Evolutionary conservation across 2,329 filamentous ascomycete genomes (phyloP), one percentile per base, ranked within the genome.

Genomic region (Phialocephala sp.): DNA sequence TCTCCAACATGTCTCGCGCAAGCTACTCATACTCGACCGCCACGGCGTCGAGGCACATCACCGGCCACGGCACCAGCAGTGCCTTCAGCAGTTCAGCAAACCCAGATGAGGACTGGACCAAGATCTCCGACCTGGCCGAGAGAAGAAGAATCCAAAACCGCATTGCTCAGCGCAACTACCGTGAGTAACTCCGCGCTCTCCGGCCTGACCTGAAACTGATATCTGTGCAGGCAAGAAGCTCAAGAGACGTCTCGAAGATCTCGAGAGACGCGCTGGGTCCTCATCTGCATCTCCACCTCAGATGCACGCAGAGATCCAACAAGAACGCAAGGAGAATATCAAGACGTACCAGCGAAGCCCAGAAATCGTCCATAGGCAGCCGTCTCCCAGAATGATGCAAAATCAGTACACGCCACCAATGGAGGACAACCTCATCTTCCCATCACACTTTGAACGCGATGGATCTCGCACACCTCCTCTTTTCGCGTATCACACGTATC

Each of bases 41-140:
- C 11, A 56, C 71, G 37, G 63, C 72, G 27, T 66, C 73, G 63
- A 87, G 90, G 78, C 89, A 92, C 76, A 89, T 90, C 74, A 84
- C 87, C 47, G 85, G 82, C 70, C 89, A 93, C 76, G 90, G 89
- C 77, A 96, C 92, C 68, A 97, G 93, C 82, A 97, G 93, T 81
- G 94, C 94, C 73, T 97, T 97, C 84, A 96, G 92, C 81, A 91
- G 91, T 74, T 96, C 93, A 70, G 94, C 94, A 74, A 96, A 97
- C 79, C 92, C 94, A 63, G 94, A 97, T 76, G 94, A 98, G 82
- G 94, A 98, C 82, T 98, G 94, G 94, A 97, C 94, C 77, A 97
- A 97, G 87, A 97, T 98, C 78, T 97, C 94, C 65, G 94, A 98
- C 79, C 89, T 98, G 66, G 94, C 94, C 60, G 94, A 98, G 82